A percentile compares a stretch with the other conserved stretches of the same genome.
phyloP scores from a whole-genome alignment of 2,329 filamentous ascomycete genomes.

The Fusarium piperis region DNA sequence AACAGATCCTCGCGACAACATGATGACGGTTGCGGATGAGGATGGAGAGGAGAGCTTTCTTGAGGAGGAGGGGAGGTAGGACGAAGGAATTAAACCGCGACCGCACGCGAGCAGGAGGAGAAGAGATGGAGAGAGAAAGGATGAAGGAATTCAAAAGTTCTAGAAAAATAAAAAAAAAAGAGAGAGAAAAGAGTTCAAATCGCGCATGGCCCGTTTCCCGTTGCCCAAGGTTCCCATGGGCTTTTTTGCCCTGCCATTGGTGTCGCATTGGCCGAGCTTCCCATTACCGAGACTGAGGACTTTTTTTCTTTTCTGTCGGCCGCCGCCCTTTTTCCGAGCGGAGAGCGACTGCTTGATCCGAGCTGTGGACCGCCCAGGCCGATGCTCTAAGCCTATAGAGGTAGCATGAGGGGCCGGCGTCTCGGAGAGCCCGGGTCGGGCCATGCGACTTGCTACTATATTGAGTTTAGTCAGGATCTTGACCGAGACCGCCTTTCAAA shows the following conservation, averaged over 20 bases:
- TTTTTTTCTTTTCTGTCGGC: slow-evolving; percentile 29
- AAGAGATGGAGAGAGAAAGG: slow-evolving; percentile 1
- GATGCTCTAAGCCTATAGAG: slow-evolving; percentile 1
- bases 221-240: slow-evolving; percentile 27
- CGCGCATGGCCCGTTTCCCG: slow-evolving; percentile 11
- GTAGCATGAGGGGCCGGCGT: slow-evolving; percentile 21
- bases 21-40: slow-evolving; percentile 48
- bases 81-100: slow-evolving; percentile 10
- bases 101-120: slow-evolving; percentile 21
- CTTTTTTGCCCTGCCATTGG: slow-evolving; percentile 17
- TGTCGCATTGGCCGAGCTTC: slow-evolving; percentile 37
- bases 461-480: slow-evolving; percentile 3
- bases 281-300: slow-evolving; percentile 20
- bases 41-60: slow-evolving; percentile 30
- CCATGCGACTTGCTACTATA: slow-evolving; percentile 12
- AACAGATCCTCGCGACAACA: slow-evolving; percentile 68
- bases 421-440: slow-evolving; percentile 7
- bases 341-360: slow-evolving; percentile 35
- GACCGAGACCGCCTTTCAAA: not conserved
- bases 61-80: slow-evolving; percentile 9
- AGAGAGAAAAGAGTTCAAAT: slow-evolving; percentile 14
- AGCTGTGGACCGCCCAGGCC: slow-evolving; percentile 20
- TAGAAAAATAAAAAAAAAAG: slow-evolving; percentile 16
- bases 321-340: slow-evolving; percentile 36
- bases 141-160: slow-evolving; percentile 13